Base-by-base conservation (phyloP, 148 eudicot genomes). In the Fagopyrum tataricum region DNA sequence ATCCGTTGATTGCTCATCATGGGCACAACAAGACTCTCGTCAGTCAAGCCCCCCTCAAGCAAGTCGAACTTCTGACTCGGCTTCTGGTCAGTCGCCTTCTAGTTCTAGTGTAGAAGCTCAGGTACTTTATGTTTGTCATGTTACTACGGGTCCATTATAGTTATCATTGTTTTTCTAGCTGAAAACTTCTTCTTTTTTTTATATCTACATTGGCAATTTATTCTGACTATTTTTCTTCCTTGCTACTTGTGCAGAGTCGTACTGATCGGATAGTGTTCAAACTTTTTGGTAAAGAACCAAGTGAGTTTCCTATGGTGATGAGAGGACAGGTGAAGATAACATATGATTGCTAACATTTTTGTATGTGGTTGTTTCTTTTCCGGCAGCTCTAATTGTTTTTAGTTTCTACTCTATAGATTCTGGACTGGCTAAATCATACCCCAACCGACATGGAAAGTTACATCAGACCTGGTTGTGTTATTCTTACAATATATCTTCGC, bases 371-470 rank as follows among this genome's bases (percentile, higher is more conserved):
- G 7, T 48, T 20, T 74, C 31, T 37, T 31, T 67, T 42, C 26
- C 37, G 23, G 39, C 39, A 56, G 31, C 26, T 56, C 67, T 62
- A 7, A 62, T 41, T 73, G 48, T 71, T 78, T 80, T 7, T 2
- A 26, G 37, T 62, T 3, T 62, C n/a, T n/a, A 66, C 67, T 78
- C 51, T 78, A 73, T 81, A 93, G 98, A 83, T 93, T 61, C 79
- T 72, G 73, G 87, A 82, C 42, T 90, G 98, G 98, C 96, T 93
- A 70, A 81, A 88, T 76, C 87, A 85, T 77, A 86, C 90, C 75
- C 98, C 98, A 21, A 83, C 92, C 15, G 98, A 93, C 55, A 93
- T 93, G 88, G 98, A 93, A 78, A 91, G 98, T 78, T 86, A 87
- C 81, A 93, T 93, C 74, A 87, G 96, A 81, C 98, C 98, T 80